A percentile compares a stretch with the other conserved stretches of the same genome.
phyloP scores from a whole-genome alignment of 257 asterid species.

The Solanum habrochaites region DNA sequence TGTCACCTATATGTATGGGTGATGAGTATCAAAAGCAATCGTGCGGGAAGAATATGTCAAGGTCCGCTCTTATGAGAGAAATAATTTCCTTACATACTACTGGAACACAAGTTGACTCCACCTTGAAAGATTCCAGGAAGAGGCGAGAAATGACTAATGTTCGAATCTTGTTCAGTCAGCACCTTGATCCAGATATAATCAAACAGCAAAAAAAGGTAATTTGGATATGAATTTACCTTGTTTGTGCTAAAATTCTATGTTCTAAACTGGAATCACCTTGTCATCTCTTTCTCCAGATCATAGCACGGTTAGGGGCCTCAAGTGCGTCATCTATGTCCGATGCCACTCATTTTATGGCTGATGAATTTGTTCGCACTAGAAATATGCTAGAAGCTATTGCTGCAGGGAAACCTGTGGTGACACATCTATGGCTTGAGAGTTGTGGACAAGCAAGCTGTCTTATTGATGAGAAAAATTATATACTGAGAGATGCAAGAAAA shows the following conservation, averaged over 20 bases:
- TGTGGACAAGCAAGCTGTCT: slow-evolving; percentile 79
- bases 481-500: slow-evolving; percentile 74
- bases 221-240: not conserved
- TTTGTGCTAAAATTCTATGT: not conserved
- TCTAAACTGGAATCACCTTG: slow-evolving; percentile 5
- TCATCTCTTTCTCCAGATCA: slow-evolving; percentile 28
- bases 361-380: slow-evolving; percentile 85
- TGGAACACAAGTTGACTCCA: slow-evolving; percentile 16
- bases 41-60: slow-evolving; percentile 40
- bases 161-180: slow-evolving; percentile 87
- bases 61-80: slow-evolving; percentile 47
- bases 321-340: slow-evolving; percentile 59
- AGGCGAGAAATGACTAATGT: slow-evolving; percentile 60
- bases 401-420: slow-evolving; percentile 78
- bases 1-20: slow-evolving; percentile 89
- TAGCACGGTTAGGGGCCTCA: slow-evolving; percentile 70
- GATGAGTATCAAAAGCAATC: slow-evolving; percentile 79
- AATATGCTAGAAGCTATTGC: slow-evolving; percentile 98
- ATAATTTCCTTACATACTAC: slow-evolving; percentile 16
- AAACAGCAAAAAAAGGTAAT: slow-evolving; percentile 78
- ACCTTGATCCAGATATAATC: slow-evolving; percentile 59
- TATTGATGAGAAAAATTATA: slow-evolving; percentile 68
- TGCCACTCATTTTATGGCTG: slow-evolving; percentile 91
- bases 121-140: slow-evolving; percentile 46
- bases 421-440: slow-evolving; percentile 79